Percentiles rank a stretch among this genome's conserved stretches.
Conservation (phyloP, 768 basidiomycete species). For the Pisolithus orientalis region DNA sequence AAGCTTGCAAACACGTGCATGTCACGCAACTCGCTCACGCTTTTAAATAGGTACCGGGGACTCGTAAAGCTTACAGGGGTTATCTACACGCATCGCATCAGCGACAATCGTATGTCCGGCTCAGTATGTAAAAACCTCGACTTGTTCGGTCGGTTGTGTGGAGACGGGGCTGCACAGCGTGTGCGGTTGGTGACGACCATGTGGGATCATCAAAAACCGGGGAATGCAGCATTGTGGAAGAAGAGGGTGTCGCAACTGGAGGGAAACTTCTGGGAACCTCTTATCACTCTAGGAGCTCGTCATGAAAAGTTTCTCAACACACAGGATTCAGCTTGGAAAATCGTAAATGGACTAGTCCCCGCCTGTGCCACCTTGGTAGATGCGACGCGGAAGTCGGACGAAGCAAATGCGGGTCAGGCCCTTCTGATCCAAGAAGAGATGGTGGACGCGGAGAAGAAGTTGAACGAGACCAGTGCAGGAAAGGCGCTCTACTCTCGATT, state of each 20-base stretch:
- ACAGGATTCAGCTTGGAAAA: neutral
- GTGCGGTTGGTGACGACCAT: constrained; percentile 25
- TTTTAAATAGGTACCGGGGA: neutral
- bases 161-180: constrained; percentile 21
- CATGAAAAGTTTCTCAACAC: neutral
- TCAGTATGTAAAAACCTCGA: constrained; percentile 24
- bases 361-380: too few relatives aligned
- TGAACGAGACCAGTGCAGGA: neutral
- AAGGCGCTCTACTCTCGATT: neutral
- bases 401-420: too few relatives aligned
- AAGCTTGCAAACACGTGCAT: neutral
- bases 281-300: neutral
- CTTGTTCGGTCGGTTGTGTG: constrained; percentile 32
- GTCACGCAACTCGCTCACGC: too few relatives aligned
- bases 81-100: constrained; percentile 30
- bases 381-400: too few relatives aligned
- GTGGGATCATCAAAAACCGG: neutral
- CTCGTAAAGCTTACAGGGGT: constrained; percentile 24
- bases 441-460: neutral
- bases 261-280: constrained; percentile 16
- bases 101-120: constrained; percentile 29
- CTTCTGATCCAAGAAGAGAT: neutral
- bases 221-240: constrained; percentile 4
- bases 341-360: neutral
- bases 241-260: constrained; percentile 20